Evolutionary conservation across 2,329 filamentous ascomycete species (phyloP).

Genomic region (Calonectria hawksworthii): DNA sequence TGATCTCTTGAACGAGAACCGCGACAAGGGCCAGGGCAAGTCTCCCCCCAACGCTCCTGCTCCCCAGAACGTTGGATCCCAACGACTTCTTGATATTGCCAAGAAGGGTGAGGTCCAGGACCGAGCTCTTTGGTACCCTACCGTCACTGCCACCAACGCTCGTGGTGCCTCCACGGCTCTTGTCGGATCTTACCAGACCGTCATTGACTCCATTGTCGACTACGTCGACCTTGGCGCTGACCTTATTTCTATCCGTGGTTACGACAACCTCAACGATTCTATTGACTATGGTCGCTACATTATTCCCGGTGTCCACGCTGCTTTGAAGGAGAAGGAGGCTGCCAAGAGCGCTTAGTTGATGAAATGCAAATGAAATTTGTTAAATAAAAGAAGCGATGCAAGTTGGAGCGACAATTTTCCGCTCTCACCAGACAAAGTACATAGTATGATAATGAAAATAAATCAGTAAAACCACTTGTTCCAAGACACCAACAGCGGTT

Average conservation of each 20-base stretch:
- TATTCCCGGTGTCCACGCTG: conserved; percentile 63
- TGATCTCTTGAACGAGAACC: conserved; percentile 62
- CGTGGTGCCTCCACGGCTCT: conserved; percentile 71
- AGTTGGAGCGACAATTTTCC: background rate
- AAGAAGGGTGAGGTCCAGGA: conserved; percentile 70
- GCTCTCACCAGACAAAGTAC: background rate
- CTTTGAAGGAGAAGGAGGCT: conserved; percentile 45
- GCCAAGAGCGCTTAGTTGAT: conserved; percentile 16
- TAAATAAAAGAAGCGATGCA: conserved; percentile 11
- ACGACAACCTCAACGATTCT: conserved; percentile 72
- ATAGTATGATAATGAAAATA: conserved; percentile 14
- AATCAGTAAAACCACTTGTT: background rate
- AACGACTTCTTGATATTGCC: conserved; percentile 71
- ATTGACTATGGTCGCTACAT: conserved; percentile 72
- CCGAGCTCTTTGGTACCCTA: conserved; percentile 74
- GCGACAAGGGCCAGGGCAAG: conserved; percentile 52
- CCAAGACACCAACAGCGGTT: background rate
- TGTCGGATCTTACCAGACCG: conserved; percentile 67
- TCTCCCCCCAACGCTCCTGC: conserved; percentile 28
- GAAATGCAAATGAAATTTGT: background rate
- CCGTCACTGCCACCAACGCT: conserved; percentile 72
- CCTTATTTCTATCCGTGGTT: conserved; percentile 72
- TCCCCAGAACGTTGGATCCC: conserved; percentile 72
- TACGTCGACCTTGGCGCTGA: conserved; percentile 70
- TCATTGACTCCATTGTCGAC: conserved; percentile 68